Base-by-base conservation (phyloP, 2,329 filamentous ascomycete species). In the Ophidiomyces ophidiicola region DNA sequence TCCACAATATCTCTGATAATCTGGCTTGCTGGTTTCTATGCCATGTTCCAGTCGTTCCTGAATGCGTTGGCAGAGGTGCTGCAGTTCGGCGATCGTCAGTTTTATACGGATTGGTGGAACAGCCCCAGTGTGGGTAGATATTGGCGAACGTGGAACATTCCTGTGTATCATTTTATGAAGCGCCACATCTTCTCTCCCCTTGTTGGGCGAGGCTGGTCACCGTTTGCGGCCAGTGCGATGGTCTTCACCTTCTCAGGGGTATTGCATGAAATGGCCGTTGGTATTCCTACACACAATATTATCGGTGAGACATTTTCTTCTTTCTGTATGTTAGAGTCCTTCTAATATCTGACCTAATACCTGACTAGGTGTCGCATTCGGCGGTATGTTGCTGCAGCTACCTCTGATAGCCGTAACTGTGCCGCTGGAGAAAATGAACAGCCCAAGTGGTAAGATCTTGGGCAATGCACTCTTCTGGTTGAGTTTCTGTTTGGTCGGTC, bases 71-170 rank as follows among this genome's bases (percentile, higher is more conserved):
- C 88, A 3, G 90, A 98, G 59, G 67, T 96, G 8, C 81, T 85
- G 67, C 72, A 74, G 30, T 98, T 98, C 53, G 90, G 81, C 12
- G 90, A 98, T 58, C 76, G 90, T 20, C 82, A 87, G 37, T 98
- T 98, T 60, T 98, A 98, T 60, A 80, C 83, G 25, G 86, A 94
- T 54, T 98, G 90, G 90, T 98, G 90, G 90, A 98, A 98, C 56
- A 84, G 79, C 47, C 78, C 79, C 39, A 86, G 79, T 48, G 69
- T 96, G 5, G 83, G 87, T 23, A 73, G 72, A 3, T 98, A 98
- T 66, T 94, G 88, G 88, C 78, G 87, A 15, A 82, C 80, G 1
- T 98, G 90, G 90, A 98, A 98, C 64, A 92, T 92, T 58, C 90
- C 90, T 1, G 88, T 98, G 4, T 93, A 93, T 55, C 80, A 86